phyloP scores from a whole-genome alignment of 768 basidiomycete species.

The Boletus sensibilis region DNA sequence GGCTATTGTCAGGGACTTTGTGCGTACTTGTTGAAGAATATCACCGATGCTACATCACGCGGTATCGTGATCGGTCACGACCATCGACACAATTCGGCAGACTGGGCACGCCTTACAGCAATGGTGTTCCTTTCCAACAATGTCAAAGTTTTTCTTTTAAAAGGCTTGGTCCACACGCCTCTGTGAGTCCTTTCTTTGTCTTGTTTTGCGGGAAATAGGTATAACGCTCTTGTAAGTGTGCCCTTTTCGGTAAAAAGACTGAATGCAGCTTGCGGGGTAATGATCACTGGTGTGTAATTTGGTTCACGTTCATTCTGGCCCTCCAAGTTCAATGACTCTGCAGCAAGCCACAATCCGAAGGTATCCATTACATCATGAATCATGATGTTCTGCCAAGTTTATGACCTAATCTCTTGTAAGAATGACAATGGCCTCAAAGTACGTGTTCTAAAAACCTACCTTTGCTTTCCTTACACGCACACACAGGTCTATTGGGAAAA shows the following conservation, averaged over 20 bases:
- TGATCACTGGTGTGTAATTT: conserved; percentile 74
- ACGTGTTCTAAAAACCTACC: background rate
- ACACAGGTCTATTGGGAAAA: conserved; percentile 86
- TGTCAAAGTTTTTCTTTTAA: conserved; percentile 67
- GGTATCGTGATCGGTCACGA: conserved; percentile 87
- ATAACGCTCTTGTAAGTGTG: conserved; percentile 48
- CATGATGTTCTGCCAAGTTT: background rate
- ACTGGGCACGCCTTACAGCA: conserved; percentile 77
- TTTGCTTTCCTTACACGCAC: background rate
- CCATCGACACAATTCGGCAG: conserved; percentile 76
- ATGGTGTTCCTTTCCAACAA: conserved; percentile 62
- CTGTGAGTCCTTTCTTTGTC: conserved; percentile 44
- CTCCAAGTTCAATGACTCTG: background rate
- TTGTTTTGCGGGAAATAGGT: background rate
- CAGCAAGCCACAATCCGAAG: conserved; percentile 89
- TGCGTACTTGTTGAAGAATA: conserved; percentile 59
- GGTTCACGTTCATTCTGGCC: background rate
- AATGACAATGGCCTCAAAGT: conserved; percentile 90
- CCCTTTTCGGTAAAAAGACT: conserved; percentile 72
- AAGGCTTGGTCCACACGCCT: conserved; percentile 77
- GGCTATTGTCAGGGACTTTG: conserved; percentile 60
- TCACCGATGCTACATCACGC: conserved; percentile 50
- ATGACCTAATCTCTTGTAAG: conserved; percentile 35
- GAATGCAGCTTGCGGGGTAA: conserved; percentile 76
- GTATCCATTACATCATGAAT: conserved; percentile 32